A percentile compares a stretch with the other conserved stretches of the same genome.
Conservation (phyloP, 768 basidiomycete species). For the Pleurotus pulmonarius region DNA sequence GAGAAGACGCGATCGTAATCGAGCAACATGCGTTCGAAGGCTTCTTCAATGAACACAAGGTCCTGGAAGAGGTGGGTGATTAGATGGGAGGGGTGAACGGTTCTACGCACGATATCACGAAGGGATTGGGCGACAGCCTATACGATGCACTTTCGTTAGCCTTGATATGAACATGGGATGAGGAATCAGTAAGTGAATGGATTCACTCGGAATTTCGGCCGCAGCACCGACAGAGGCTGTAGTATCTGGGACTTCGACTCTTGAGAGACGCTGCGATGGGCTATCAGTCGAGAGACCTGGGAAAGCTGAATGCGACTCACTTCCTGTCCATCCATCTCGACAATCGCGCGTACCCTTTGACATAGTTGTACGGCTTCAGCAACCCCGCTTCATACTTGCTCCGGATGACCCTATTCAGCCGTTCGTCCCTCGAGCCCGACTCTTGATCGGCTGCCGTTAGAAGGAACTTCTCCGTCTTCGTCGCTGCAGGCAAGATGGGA, state of each 20-base stretch:
- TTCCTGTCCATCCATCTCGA: constrained; percentile 95
- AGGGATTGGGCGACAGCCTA: constrained; percentile 83
- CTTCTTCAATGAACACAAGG: constrained; percentile 96
- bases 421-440: constrained; percentile 84
- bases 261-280: constrained; percentile 64
- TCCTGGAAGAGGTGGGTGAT: constrained; percentile 46
- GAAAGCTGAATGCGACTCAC: constrained; percentile 33
- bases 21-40: constrained; percentile 90
- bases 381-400: constrained; percentile 97
- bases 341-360: constrained; percentile 89
- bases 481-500: constrained; percentile 66
- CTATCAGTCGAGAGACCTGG: neutral
- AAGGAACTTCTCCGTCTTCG: constrained; percentile 84
- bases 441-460: constrained; percentile 95
- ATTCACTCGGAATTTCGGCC: constrained; percentile 80
- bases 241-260: constrained; percentile 91
- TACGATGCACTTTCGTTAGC: neutral
- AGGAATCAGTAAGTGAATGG: neutral
- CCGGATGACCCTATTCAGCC: constrained; percentile 86
- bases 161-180: constrained; percentile 3
- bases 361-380: constrained; percentile 94
- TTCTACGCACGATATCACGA: constrained; percentile 62
- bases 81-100: neutral
- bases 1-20: constrained; percentile 94
- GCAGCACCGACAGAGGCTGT: constrained; percentile 79